Evolutionary conservation across 257 asterid genomes (phyloP), one percentile per base, ranked within the genome.

Genomic region (Fraxinus americana): DNA sequence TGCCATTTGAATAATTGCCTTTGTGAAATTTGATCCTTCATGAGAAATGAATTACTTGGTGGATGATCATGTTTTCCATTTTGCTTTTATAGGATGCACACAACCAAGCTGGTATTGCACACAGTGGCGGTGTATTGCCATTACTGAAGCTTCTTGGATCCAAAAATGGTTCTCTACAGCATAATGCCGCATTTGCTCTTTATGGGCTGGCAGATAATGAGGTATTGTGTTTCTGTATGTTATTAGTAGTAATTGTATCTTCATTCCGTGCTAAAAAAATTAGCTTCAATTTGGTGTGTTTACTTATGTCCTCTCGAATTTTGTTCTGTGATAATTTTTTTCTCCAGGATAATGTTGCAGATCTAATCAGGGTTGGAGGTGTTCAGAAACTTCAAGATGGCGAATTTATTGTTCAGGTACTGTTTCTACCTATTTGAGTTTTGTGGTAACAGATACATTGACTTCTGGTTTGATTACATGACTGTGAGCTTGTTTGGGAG

Each of bases 161-260:
- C 66, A 96, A 92, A 85, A 92, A 96, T 83, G 97, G 97, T 77
- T 96, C 98, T n/a, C 79, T 94, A 77, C 98, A 96, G 75, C 99
- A 96, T 81, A 94, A 94, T 90, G 97, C 99, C 83, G 99, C 99
- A 69, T 96, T 96, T 86, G 97, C 99, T 75, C 96, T 96, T 71
- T 96, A 93, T 66, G 99, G 99, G 67, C 99, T 96, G 83, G 97
- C 99, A 32, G 99, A 96, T 84, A 96, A 96, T 78, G 99, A 96
- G 97, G 99, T 92, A 79, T 38, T 0, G 0, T 10, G 19, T 63
- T 23, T 11, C 69, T 25, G 19, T 11, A 54, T 7, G 27, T 19
- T 54, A 54, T 54, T 7, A 63, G 34, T 61, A 8, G 27, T 63
- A 27, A 63, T 63, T 12, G 21, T 63, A 63, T 19, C 70, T 41